A percentile compares a stretch with the other conserved stretches of the same genome.
Evolutionary conservation across 1,284 basidiomycete species (phyloP).

Genomic region (Rhizoctonia solani): DNA sequence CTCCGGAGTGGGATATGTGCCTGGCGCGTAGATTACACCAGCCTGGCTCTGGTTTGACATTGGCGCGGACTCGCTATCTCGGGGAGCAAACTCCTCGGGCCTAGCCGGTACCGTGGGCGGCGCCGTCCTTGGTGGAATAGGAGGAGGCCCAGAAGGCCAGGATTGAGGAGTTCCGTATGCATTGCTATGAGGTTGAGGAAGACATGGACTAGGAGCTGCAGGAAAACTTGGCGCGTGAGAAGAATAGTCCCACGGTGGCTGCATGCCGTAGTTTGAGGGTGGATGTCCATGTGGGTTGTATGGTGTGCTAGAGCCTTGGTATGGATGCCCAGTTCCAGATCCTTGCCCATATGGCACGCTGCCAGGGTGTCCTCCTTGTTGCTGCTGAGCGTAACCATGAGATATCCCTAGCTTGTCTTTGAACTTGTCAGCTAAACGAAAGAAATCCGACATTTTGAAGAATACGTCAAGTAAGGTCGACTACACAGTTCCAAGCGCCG

Average conservation of each 20-base stretch:
- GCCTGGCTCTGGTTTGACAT: slow-evolving; percentile 4
- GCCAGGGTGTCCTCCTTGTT: slow-evolving; percentile 9
- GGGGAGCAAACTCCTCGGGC: neutral
- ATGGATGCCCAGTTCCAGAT: neutral
- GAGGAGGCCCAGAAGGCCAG: slow-evolving; percentile 1
- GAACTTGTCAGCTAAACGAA: slow-evolving; percentile 25
- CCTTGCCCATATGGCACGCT: neutral
- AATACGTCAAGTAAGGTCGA: neutral
- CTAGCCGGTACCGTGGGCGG: slow-evolving; percentile 18
- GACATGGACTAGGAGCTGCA: neutral
- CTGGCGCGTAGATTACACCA: slow-evolving; percentile 41
- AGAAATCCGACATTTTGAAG: slow-evolving; percentile 21
- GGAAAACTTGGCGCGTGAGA: neutral
- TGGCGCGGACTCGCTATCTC: neutral
- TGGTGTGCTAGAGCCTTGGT: neutral
- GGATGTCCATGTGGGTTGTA: slow-evolving; percentile 16
- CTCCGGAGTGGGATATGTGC: slow-evolving; percentile 42
- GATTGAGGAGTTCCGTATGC: neutral
- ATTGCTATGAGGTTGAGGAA: neutral
- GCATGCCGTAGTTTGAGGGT: neutral
- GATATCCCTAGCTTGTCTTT: slow-evolving; percentile 23
- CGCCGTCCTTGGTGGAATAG: slow-evolving; percentile 9
- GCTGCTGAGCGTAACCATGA: neutral
- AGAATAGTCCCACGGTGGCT: slow-evolving; percentile 1
- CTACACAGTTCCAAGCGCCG: slow-evolving; percentile 6